These are phyloP conservation scores for Cicer yamashitae DNA, from an alignment of 306 rosid species.

Conservation along the genomic window DNA sequence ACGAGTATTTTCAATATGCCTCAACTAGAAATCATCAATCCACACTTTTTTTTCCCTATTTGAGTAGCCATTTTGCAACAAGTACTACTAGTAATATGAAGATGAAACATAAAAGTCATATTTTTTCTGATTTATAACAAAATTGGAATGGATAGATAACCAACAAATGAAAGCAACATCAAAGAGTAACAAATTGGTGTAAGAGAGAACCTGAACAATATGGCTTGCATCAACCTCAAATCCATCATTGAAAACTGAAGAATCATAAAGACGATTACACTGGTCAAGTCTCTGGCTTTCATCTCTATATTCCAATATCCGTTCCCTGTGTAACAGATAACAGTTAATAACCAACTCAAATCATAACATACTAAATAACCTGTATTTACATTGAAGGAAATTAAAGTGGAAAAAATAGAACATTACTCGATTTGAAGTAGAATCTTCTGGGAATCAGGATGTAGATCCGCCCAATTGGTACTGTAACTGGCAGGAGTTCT, in stretches of 20 bases:
- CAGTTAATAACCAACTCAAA: slow-evolving; percentile 45
- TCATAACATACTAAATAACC: slow-evolving; percentile 1
- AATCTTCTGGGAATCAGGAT: slow-evolving; percentile 90
- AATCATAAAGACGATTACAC: slow-evolving; percentile 89
- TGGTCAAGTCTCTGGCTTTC: slow-evolving; percentile 97
- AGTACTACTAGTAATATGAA: too few relatives aligned
- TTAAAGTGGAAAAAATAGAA: neutral
- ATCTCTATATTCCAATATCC: slow-evolving; percentile 78
- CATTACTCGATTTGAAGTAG: slow-evolving; percentile 89
- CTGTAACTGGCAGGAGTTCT: slow-evolving; percentile 81
- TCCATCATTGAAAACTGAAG: slow-evolving; percentile 79
- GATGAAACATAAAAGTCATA: too few relatives aligned
- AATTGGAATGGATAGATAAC: slow-evolving; percentile 22
- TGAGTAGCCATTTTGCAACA: too few relatives aligned
- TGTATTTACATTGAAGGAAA: too few relatives aligned
- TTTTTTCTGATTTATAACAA: neutral
- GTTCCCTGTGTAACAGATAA: slow-evolving; percentile 64
- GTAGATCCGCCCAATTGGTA: slow-evolving; percentile 94
- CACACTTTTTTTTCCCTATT: too few relatives aligned
- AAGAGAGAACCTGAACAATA: slow-evolving; percentile 76
- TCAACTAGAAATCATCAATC: neutral
- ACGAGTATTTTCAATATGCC: neutral
- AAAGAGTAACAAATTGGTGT: neutral
- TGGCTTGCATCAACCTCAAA: slow-evolving; percentile 89
- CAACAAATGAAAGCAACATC: too few relatives aligned